Base-by-base conservation (phyloP, 306 rosid species). In the Corylus americana region DNA sequence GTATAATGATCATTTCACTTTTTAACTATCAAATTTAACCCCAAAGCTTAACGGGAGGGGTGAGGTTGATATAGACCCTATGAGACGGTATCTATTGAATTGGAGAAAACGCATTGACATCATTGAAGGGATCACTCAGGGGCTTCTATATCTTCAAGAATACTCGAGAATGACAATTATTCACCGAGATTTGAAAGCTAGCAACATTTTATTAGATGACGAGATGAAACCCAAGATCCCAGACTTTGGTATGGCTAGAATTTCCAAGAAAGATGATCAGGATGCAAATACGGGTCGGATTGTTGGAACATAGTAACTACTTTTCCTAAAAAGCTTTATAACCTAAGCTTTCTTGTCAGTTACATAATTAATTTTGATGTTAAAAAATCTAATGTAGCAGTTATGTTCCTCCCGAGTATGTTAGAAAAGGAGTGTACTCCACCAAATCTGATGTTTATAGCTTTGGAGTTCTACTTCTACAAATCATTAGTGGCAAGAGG, bases 121-220 rank as follows among this genome's bases (percentile, higher is more conserved):
- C 50, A 81, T 83, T 59, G 86, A 86, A 72, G 87, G 86, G 44
- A 25, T 86, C 31, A 73, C 70, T 45, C 85, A 78, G 14, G 87
- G 89, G 25, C 82, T 86, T 68, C 44, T 86, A 17, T 81, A 86
- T 81, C 83, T 86, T 0, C 87, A 83, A 83, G 76, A 81, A 25
- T 66, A 83, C 74, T 87, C 84, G 0, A 78, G 82, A 73, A 51
- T 86, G 20, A 81, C 70, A 12, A 81, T 86, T 27, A 81, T 83
- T 11, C 87, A 83, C 6, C 55, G 82, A 6, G 86, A 84, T 45
- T 1, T 87, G 13, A 87, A 87, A 77, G 78, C 80, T 71, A 78
- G 86, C 67, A 86, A 86, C 53, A 83, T 86, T 57, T 83, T 78
- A 58, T 44, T 81, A n/a, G 82, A 78, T 29, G 3, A 55, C 0